Evolutionary conservation across 2,329 filamentous ascomycete species (phyloP).

Genomic region (Paecilomyces dactylethromorphus): DNA sequence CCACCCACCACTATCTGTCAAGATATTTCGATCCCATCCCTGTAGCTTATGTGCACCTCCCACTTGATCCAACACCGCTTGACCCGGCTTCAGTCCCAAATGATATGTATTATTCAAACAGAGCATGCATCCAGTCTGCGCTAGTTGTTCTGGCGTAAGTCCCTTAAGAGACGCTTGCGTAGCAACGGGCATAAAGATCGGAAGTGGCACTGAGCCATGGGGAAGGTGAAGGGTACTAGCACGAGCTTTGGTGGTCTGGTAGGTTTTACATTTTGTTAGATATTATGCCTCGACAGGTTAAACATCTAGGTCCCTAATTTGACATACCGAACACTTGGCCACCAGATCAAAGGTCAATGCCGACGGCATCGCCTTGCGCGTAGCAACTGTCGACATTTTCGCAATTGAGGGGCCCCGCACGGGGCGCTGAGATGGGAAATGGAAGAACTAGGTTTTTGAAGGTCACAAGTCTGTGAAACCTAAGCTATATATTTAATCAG

Average conservation of each 20-base stretch:
- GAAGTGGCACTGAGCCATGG: conserved; percentile 83
- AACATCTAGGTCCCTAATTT: neutral
- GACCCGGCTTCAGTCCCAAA: conserved; percentile 87
- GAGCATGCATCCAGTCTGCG: conserved; percentile 78
- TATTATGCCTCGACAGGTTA: neutral
- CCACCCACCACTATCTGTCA: conserved; percentile 60
- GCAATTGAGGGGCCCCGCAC: conserved; percentile 11
- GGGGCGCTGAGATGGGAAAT: conserved; percentile 1
- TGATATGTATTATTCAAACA: conserved; percentile 99
- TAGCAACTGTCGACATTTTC: conserved; percentile 23
- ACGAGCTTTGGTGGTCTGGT: conserved; percentile 84
- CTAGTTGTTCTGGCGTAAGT: conserved; percentile 84
- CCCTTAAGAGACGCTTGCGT: conserved; percentile 96
- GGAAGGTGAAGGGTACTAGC: conserved; percentile 82
- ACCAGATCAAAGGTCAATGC: conserved; percentile 74
- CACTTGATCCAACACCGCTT: conserved; percentile 76
- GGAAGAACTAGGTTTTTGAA: neutral
- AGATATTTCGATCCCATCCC: conserved; percentile 89
- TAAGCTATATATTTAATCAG: neutral
- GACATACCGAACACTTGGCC: conserved; percentile 72
- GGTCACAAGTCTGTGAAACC: no score
- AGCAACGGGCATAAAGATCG: conserved; percentile 97
- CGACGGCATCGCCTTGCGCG: conserved; percentile 37
- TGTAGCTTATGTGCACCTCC: conserved; percentile 93
- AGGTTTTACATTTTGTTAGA: conserved; percentile 7